Conservation (phyloP, 2,329 filamentous ascomycete genomes). For the Penicillium sp. region DNA sequence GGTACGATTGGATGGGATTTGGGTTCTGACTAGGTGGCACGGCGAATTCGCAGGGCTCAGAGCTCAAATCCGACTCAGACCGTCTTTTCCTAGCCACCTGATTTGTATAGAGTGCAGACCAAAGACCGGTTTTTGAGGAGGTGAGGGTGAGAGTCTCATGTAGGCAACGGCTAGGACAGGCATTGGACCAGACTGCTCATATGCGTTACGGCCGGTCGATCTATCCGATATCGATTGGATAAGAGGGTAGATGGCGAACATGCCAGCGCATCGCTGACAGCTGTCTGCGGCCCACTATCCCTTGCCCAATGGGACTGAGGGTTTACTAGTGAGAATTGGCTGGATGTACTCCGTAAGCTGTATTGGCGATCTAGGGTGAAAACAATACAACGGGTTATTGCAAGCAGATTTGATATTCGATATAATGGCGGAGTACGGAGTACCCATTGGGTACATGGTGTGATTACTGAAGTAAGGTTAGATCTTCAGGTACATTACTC, state of each 20-base stretch:
- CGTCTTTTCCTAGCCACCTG: not conserved
- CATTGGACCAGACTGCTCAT: constrained; percentile 1
- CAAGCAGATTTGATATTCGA: not conserved
- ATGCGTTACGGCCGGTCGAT: constrained; percentile 2
- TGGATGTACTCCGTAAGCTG: not conserved
- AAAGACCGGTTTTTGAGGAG: not conserved
- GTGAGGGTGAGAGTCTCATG: not conserved
- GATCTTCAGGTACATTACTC: not conserved
- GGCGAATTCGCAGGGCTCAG: not conserved
- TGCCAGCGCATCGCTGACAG: constrained; percentile 13
- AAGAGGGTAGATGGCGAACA: constrained; percentile 1
- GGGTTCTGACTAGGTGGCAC: not conserved
- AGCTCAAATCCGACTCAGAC: not conserved
- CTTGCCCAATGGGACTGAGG: constrained; percentile 1
- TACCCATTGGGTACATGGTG: not conserved
- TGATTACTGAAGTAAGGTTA: not conserved
- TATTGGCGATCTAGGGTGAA: not conserved
- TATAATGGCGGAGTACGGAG: not conserved
- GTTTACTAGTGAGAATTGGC: not conserved
- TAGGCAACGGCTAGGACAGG: not conserved
- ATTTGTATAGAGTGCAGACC: not conserved
- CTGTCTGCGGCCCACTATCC: constrained; percentile 3
- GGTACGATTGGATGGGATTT: not conserved
- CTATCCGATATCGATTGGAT: constrained; percentile 9
- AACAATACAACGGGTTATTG: not conserved